Base-by-base conservation (phyloP, 257 asterid species). In the Anisodus acutangulus region DNA sequence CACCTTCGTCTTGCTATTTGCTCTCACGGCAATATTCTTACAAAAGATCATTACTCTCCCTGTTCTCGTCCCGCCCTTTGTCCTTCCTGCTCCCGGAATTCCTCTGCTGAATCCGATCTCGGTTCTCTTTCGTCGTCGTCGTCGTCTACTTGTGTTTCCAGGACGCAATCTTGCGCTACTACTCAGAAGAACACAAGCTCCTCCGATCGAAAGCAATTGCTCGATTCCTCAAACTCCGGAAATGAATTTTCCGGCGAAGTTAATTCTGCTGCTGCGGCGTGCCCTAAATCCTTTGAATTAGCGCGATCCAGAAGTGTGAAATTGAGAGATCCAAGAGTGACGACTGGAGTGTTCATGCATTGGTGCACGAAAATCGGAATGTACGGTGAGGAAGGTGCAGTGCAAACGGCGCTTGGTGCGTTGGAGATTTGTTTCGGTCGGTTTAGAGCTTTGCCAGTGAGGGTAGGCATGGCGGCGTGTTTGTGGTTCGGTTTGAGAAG, bases 401-500 rank as follows among this genome's bases (percentile, higher is more conserved):
- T 49, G 49, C 74, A 79, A 81, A 72, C 79, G 84, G 93, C 90
- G 1, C 78, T 88, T 80, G 60, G 35, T 26, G 95, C 85, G 3
- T 3, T 92, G 17, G 86, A 67, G 8, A 86, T 67, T 79, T 90
- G 93, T 58, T 83, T 35, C 82, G 88, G 81, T 35, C 68, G 86
- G 8, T 81, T 85, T 86, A 82, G 85, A 62, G 88, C 37, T 82
- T 16, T 91, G 84, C 95, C 97, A 35, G 85, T 86, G 74, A 90
- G 94, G 4, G 89, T 91, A 9, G 37, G 85, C 49, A 67, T 92
- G 12, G 97, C 93, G 79, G 95, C 96, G 41, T 88, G 92, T 11
- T 85, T 92, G 83, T 93, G 95, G 95, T 87, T 90, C 19, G 94
- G 95, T 0, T 76, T 92, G 81, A 88, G 88, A 83, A 80, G 80